A percentile compares a stretch with the other conserved stretches of the same genome.
Conservation (phyloP, 192 early-diverging fungal species). For the Phycomyces blakesleeanus region DNA sequence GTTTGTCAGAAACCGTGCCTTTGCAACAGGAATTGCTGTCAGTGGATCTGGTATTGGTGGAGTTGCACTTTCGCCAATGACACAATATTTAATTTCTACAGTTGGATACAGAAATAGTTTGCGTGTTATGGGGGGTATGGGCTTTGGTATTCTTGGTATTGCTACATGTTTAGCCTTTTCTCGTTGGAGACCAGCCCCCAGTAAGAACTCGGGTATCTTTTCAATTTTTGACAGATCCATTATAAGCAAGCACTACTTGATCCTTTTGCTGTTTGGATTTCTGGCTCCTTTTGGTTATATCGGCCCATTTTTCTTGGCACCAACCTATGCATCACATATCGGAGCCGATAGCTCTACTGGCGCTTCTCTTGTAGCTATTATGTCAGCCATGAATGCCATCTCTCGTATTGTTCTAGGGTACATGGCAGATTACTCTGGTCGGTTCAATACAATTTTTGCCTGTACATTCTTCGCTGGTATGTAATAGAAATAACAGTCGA, state of each 20-base stretch:
- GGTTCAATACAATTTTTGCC: conserved; percentile 48
- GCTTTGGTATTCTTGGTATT: conserved; percentile 32
- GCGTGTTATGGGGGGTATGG: conserved; percentile 34
- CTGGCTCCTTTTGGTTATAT: conserved; percentile 43
- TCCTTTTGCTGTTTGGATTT: conserved; percentile 23
- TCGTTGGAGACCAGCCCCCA: conserved; percentile 12
- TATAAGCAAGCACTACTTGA: conserved; percentile 9
- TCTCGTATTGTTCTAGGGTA: conserved; percentile 61
- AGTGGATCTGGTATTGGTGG: conserved; percentile 66
- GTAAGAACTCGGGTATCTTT: too few species aligned
- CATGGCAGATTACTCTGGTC: conserved; percentile 47
- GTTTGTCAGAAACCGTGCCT: conserved; percentile 53
- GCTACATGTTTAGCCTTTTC: conserved; percentile 21
- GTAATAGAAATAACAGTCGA: background rate
- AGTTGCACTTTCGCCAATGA: conserved; percentile 54
- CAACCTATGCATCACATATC: conserved; percentile 29
- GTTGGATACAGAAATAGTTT: conserved; percentile 38
- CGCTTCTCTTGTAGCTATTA: conserved; percentile 57
- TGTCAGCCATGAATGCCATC: conserved; percentile 59
- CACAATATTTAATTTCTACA: conserved; percentile 29
- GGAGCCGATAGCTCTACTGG: conserved; percentile 27
- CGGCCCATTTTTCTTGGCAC: conserved; percentile 43
- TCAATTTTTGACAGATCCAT: conserved; percentile 23
- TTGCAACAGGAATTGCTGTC: conserved; percentile 65
- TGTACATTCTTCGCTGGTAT: conserved; percentile 42